Evolutionary conservation across 768 basidiomycete species (phyloP).

Genomic region (Suillus lakei): DNA sequence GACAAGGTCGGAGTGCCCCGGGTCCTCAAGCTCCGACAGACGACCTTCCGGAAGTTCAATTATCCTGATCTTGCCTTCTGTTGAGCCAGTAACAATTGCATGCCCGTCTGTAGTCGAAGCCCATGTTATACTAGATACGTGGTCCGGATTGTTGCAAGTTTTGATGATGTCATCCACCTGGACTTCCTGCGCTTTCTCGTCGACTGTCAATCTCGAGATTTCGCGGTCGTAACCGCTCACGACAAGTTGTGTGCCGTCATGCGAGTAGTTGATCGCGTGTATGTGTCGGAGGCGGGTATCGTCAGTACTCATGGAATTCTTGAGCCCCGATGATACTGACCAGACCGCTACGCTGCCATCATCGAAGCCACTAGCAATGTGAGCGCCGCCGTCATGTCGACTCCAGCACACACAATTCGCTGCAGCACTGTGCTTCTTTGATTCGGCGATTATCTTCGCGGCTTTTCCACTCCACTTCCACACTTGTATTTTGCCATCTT

Average conservation of each 20-base stretch:
- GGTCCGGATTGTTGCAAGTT: not conserved
- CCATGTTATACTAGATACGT: not conserved
- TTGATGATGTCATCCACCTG: not conserved
- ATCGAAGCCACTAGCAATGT: not conserved
- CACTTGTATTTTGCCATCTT: not conserved
- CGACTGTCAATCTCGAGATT: not conserved
- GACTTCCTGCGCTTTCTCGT: not conserved
- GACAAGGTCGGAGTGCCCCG: not conserved
- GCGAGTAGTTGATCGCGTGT: not conserved
- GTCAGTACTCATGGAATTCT: not conserved
- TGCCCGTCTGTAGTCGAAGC: not conserved
- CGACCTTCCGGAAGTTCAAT: not conserved
- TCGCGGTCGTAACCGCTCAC: slow-evolving; percentile 1
- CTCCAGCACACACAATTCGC: not conserved
- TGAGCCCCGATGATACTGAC: not conserved
- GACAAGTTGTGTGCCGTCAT: not conserved
- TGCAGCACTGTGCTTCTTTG: not conserved
- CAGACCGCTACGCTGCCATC: not conserved
- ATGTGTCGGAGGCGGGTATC: not conserved
- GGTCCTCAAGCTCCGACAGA: not conserved
- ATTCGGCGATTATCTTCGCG: not conserved
- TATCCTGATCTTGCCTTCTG: not conserved
- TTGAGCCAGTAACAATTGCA: not conserved
- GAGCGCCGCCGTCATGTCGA: not conserved
- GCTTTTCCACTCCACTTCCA: not conserved